Conservation (phyloP, 805 yeast genomes). For the Kuraishia molischiana region DNA sequence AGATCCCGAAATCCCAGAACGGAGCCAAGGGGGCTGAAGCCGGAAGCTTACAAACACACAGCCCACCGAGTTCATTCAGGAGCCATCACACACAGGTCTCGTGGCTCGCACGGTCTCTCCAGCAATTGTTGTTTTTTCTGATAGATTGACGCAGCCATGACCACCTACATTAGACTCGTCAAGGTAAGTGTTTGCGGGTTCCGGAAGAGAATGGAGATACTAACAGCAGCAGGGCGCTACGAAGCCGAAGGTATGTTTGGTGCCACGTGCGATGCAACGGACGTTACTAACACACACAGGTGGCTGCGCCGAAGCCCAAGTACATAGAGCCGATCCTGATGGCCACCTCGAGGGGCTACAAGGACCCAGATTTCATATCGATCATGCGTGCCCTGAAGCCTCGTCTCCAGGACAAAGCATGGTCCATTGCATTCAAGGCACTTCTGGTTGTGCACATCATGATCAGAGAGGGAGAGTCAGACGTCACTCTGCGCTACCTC, state of each 20-base stretch:
- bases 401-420: constrained; percentile 70
- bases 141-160: constrained; percentile 26
- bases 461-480: constrained; percentile 84
- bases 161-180: constrained; percentile 65
- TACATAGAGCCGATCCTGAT: constrained; percentile 88
- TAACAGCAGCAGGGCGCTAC: constrained; percentile 44
- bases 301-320: constrained; percentile 97
- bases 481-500: constrained; percentile 63
- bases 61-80: too few species aligned
- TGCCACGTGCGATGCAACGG: constrained; percentile 19
- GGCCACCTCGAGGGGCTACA: constrained; percentile 46
- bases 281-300: constrained; percentile 26
- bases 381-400: constrained; percentile 55
- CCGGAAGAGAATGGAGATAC: constrained; percentile 10
- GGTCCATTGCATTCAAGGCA: constrained; percentile 87
- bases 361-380: constrained; percentile 46
- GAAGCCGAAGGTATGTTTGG: constrained; percentile 37
- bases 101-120: neutral
- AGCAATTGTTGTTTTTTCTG: neutral
- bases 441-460: constrained; percentile 79
- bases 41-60: too few species aligned
- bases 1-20: too few species aligned
- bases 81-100: too few species aligned
- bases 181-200: constrained; percentile 29
- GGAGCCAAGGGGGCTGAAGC: too few species aligned